phyloP scores from a whole-genome alignment of 345 rosid species.

The Salix arbutifolia region DNA sequence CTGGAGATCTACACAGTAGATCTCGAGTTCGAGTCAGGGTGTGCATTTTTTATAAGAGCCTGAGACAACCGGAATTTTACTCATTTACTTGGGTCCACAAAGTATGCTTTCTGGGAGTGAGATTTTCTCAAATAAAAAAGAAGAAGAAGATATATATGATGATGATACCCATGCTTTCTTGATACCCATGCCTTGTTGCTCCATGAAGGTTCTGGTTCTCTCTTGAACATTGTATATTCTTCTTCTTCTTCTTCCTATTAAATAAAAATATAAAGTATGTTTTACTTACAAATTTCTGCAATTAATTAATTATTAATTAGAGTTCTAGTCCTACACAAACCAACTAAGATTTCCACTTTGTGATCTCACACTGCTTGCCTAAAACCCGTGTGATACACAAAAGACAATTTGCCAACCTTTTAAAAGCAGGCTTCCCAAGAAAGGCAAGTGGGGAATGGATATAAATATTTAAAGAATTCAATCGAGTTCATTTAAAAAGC shows the following conservation, averaged over 20 bases:
- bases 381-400: constrained; percentile 17
- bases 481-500: not conserved
- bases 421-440: constrained; percentile 26
- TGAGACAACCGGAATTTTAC: no score
- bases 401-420: constrained; percentile 26
- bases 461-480: constrained; percentile 18
- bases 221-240: not conserved
- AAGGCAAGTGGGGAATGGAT: constrained; percentile 24
- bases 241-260: not conserved
- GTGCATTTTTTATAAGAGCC: rapidly evolving
- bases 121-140: no score
- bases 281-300: not conserved
- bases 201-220: not conserved
- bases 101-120: rapidly evolving
- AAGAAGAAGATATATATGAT: no score
- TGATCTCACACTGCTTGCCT: not conserved
- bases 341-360: constrained; percentile 54
- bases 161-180: not conserved
- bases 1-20: rapidly evolving
- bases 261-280: not conserved
- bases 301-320: not conserved
- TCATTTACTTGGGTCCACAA: no score
- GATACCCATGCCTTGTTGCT: not conserved
- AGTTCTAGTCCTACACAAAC: constrained; percentile 16
- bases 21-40: rapidly evolving